phyloP scores from a whole-genome alignment of 305 asterid species.

The Fraxinus paxiana region DNA sequence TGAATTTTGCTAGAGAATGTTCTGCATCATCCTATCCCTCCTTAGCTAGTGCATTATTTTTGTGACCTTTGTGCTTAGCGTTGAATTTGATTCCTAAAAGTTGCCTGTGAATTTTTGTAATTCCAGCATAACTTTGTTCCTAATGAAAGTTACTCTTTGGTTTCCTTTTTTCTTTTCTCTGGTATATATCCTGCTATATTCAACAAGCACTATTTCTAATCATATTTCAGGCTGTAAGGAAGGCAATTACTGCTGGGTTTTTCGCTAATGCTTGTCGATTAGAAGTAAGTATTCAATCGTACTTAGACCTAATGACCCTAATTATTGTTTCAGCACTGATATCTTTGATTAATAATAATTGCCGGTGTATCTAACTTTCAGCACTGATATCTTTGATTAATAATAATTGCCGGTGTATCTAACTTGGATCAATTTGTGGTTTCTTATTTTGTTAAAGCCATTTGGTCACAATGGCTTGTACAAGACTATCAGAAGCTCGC shows the following conservation, averaged over 20 bases:
- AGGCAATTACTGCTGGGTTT: slow-evolving; percentile 83
- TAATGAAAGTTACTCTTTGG: neutral
- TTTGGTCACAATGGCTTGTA: slow-evolving; percentile 83
- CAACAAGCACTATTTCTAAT: neutral
- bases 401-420: neutral
- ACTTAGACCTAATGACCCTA: neutral
- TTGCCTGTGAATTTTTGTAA: neutral
- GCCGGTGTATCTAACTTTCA: slow-evolving; percentile 6
- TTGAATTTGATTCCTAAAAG: neutral
- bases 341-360: neutral
- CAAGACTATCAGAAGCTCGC: slow-evolving; percentile 85
- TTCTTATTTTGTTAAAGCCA: slow-evolving; percentile 41
- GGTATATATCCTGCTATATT: neutral
- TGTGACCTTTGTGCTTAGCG: too few relatives aligned
- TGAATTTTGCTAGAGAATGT: neutral
- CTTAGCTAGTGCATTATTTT: neutral
- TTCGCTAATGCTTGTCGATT: slow-evolving; percentile 88
- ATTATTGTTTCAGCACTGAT: neutral
- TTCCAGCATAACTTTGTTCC: neutral
- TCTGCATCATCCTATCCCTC: neutral
- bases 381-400: neutral
- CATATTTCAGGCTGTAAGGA: slow-evolving; percentile 67
- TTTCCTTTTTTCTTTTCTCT: neutral
- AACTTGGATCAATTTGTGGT: slow-evolving; percentile 22
- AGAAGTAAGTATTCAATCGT: slow-evolving; percentile 54